Base-by-base conservation (phyloP, 352 stramenopile genomes). In the Phytophthora gonapodyides region DNA sequence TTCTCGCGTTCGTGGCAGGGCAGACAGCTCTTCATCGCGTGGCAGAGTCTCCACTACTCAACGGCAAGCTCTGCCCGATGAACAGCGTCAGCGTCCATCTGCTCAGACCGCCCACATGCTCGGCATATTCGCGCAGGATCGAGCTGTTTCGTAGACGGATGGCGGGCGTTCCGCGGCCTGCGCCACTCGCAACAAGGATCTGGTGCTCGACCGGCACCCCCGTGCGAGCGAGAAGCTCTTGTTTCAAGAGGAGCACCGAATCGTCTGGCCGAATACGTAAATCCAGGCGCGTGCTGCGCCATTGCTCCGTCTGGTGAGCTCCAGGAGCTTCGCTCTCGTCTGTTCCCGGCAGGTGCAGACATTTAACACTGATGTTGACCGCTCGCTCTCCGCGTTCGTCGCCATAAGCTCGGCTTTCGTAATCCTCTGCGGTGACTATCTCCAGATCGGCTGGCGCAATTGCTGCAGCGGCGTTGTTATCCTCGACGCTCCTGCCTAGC, bases 71-170 rank as follows among this genome's bases (percentile, higher is more conserved):
- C 54, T 78, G 69, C 3, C 67, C 68, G 36, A 78, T 62, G 31
- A 81, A 41, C 27, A 81, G 38, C 15, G 55, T 68, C 13, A 81
- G 24, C 13, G 55, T 59, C 66, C 66, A 78, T 67, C 43, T 70
- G 40, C 38, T 57, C 11, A 27, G 11, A 13, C 36, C 50, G 9
- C 46, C 64, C 11, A 48, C 53, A 27, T 58, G 34, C 24, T 61
- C 43, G 11, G 64, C 52, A 46, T 73, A 73, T 54, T 73, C 64
- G n/a, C 52, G 42, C 41, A 73, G 36, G 2, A 19, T 38, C 11
- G 45, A 30, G n/a, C 30, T 58, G 48, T 74, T 71, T 45, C 60
- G 61, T 7, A 76, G 61, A 8, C 69, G 69, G 15, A 73, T 61
- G 13, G 60, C 69, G 11, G 64, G 52, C 12, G 43, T 19, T 27